A percentile compares a stretch with the other conserved stretches of the same genome.
These are phyloP conservation scores for Pseudocercospora crystallina DNA, from an alignment of 2,329 filamentous ascomycete genomes.

Conservation along the genomic window DNA sequence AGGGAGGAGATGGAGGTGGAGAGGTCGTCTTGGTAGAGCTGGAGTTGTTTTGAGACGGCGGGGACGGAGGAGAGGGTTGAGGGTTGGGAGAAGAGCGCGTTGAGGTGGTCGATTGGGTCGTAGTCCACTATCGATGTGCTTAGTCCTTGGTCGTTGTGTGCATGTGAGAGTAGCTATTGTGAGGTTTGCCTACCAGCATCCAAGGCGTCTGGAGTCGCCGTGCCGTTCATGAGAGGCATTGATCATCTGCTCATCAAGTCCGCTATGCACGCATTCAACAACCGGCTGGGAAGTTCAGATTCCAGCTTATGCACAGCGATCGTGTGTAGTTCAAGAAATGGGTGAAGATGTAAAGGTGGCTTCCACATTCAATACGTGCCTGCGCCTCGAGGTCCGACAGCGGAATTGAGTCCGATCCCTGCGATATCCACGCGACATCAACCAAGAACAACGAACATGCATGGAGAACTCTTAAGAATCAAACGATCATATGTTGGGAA, in stretches of 20 bases:
- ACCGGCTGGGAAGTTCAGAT: too few species aligned
- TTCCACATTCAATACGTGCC: too few species aligned
- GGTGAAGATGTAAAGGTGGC: too few species aligned
- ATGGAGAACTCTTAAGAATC: too few species aligned
- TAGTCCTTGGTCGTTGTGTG: neutral
- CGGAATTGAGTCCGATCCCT: too few species aligned
- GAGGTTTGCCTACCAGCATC: conserved; percentile 23
- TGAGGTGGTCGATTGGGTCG: conserved; percentile 88
- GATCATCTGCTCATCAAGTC: neutral
- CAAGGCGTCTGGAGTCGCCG: conserved; percentile 18
- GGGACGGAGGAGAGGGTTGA: conserved; percentile 77
- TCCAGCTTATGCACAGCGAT: too few species aligned
- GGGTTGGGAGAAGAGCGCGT: conserved; percentile 88
- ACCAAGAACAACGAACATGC: too few species aligned
- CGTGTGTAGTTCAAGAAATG: too few species aligned
- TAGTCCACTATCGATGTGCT: conserved; percentile 64
- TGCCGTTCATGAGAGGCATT: conserved; percentile 20
- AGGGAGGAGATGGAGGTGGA: conserved; percentile 73
- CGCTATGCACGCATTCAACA: neutral
- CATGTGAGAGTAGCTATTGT: neutral
- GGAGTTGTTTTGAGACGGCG: conserved; percentile 71
- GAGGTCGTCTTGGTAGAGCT: conserved; percentile 76
- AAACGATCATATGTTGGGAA: too few species aligned
- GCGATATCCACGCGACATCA: too few species aligned
- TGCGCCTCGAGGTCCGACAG: too few species aligned